Percentiles rank a stretch among this genome's conserved stretches.
Conservation (phyloP, 805 yeast species). For the Jamesozyma spencerorum region DNA sequence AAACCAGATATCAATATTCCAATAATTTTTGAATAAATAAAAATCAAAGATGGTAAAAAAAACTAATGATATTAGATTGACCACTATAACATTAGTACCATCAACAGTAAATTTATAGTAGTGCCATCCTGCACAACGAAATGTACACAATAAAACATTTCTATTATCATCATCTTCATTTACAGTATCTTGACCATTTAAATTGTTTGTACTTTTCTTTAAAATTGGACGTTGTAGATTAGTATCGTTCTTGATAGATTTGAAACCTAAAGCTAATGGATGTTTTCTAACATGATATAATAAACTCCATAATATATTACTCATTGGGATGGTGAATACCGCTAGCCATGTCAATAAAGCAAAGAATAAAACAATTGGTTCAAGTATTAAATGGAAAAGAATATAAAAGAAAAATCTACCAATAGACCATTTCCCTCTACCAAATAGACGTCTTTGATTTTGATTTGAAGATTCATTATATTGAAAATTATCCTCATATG, state of each 20-base stretch:
- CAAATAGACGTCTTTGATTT: conserved; percentile 55
- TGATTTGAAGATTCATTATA: background rate
- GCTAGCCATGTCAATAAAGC: conserved; percentile 64
- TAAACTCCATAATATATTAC: conserved; percentile 61
- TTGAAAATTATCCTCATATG: background rate
- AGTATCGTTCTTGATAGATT: conserved; percentile 37
- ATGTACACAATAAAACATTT: conserved; percentile 74
- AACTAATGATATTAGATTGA: conserved; percentile 74
- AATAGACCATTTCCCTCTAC: conserved; percentile 84
- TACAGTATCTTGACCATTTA: conserved; percentile 3
- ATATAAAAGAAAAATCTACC: conserved; percentile 73
- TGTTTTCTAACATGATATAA: conserved; percentile 76
- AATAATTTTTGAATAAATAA: conserved; percentile 46
- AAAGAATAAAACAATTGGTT: conserved; percentile 53
- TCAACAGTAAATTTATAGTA: conserved; percentile 94
- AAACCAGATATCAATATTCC: conserved; percentile 25
- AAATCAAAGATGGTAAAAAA: conserved; percentile 75
- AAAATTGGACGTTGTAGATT: conserved; percentile 3
- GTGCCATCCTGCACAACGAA: conserved; percentile 83
- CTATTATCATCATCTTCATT: conserved; percentile 29
- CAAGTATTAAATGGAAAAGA: conserved; percentile 57
- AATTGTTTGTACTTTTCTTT: conserved; percentile 3
- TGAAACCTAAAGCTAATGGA: conserved; percentile 80
- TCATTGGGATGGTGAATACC: conserved; percentile 90
- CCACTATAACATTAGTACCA: conserved; percentile 88